Conservation (phyloP, 1,139 yeast species). For the Debaryomyces subglobosus region DNA sequence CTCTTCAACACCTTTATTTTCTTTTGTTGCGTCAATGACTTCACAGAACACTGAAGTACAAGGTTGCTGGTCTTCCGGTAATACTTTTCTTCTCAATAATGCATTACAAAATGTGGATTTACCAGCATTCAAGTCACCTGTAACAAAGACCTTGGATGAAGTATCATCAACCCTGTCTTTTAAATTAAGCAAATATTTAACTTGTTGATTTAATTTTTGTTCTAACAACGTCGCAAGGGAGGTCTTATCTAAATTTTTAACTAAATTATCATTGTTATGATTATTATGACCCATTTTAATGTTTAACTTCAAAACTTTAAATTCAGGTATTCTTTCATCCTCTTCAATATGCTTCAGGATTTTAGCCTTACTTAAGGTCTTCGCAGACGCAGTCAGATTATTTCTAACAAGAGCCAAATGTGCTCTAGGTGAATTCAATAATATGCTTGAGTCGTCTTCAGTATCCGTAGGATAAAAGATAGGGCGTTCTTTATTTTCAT, state of each 20-base stretch:
- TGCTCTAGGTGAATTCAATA: slow-evolving; percentile 50
- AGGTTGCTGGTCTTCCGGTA: slow-evolving; percentile 98
- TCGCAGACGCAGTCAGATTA: slow-evolving; percentile 30
- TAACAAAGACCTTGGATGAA: slow-evolving; percentile 89
- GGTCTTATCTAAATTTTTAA: slow-evolving; percentile 59
- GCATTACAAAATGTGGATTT: slow-evolving; percentile 96
- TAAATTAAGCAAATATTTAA: slow-evolving; percentile 71
- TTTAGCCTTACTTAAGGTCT: slow-evolving; percentile 35
- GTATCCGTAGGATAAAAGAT: slow-evolving; percentile 63
- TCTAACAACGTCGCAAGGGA: slow-evolving; percentile 69
- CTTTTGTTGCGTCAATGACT: slow-evolving; percentile 75
- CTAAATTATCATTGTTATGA: slow-evolving; percentile 42
- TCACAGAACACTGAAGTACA: slow-evolving; percentile 97
- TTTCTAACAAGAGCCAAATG: slow-evolving; percentile 55
- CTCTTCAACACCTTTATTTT: slow-evolving; percentile 76
- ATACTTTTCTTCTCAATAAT: slow-evolving; percentile 68
- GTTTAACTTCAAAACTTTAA: slow-evolving; percentile 65
- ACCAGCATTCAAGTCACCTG: slow-evolving; percentile 97
- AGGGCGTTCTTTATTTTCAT: slow-evolving; percentile 61
- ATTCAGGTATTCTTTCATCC: slow-evolving; percentile 38
- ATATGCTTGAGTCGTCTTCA: slow-evolving; percentile 34
- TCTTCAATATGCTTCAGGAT: slow-evolving; percentile 19
- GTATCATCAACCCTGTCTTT: slow-evolving; percentile 89
- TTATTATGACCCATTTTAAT: slow-evolving; percentile 57
- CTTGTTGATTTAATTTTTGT: slow-evolving; percentile 61